Evolutionary conservation across 495 filamentous ascomycete species (phyloP), one percentile per base, ranked within the genome.

Genomic region (Aspergillus sclerotioniger): DNA sequence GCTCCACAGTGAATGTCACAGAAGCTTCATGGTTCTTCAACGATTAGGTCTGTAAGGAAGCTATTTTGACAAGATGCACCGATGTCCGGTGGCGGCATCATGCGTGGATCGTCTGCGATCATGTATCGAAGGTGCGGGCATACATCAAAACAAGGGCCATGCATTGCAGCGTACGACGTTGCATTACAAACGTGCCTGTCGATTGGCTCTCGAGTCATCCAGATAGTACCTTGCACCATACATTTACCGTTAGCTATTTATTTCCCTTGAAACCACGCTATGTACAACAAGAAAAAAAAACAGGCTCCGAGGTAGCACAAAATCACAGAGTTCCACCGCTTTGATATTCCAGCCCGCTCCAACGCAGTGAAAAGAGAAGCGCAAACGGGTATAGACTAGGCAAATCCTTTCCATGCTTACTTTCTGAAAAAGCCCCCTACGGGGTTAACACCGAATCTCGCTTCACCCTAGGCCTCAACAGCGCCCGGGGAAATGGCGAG

Each of bases 401-500:
- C 37, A 41, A n/a, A 8, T 13, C 35, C 35, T 39, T 13, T 39
- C 35, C 35, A 13, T 8, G 10, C 15, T 39, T 13, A 39, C n/a
- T 12, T 6, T 13, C 37, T 13, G 7, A 25, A 50, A 32, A 28
- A n/a, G 32, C 12, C 13, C 13, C 20, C 25, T 31, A 16, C 21
- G 21, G 21, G 10, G 47, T 4, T 32, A 50, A 50, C 31, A 25
- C 12, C 28, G 10, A 32, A 50, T 32, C 3, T 15, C 4, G 8
- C 12, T 32, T 16, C n/a, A n/a, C 13, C 13, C 56, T 60, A 64
- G 17, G 16, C 64, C 66, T 84, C 78, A 69, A 78, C 74, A 15
- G 73, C 65, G 32, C 70, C 72, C 10, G 86, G 80, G 53, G 87
- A 84, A 37, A 89, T 84, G 9, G 84, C 80, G 45, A 91, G 51